Evolutionary conservation across 2,329 filamentous ascomycete genomes (phyloP).

Genomic region (Bipolaris sorokiniana): DNA sequence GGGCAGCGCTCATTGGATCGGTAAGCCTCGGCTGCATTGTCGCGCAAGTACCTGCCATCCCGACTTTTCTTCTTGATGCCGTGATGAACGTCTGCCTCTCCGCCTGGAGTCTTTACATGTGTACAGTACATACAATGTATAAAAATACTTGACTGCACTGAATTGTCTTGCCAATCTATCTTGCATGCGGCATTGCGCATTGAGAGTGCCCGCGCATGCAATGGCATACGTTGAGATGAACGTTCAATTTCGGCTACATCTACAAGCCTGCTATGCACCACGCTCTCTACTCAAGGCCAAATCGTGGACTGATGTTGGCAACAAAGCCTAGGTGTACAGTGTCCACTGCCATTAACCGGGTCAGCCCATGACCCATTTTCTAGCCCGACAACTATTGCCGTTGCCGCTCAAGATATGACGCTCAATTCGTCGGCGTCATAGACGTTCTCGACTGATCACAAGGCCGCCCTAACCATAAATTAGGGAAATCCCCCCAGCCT

Average conservation of each 20-base stretch:
- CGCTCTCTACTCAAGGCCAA: not conserved
- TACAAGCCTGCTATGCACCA: not conserved
- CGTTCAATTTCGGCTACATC: not conserved
- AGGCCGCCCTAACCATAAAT: constrained; percentile 5
- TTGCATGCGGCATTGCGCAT: not conserved
- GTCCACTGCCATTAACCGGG: constrained; percentile 2
- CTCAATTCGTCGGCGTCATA: constrained; percentile 35
- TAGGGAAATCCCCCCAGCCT: constrained; percentile 11
- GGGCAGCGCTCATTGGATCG: constrained; percentile 34
- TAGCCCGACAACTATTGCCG: constrained; percentile 21
- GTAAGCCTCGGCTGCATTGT: constrained; percentile 38
- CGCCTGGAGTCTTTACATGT: not conserved
- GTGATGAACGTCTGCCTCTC: constrained; percentile 18
- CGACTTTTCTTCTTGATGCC: constrained; percentile 36
- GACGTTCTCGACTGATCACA: constrained; percentile 30
- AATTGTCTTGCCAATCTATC: not conserved
- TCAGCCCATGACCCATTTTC: constrained; percentile 1
- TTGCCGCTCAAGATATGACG: constrained; percentile 25
- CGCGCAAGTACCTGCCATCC: constrained; percentile 22
- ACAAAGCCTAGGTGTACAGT: not conserved
- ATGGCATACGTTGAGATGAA: not conserved
- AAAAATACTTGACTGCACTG: not conserved
- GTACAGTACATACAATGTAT: not conserved
- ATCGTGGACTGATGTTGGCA: not conserved
- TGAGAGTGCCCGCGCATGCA: not conserved